Evolutionary conservation across 2,329 filamentous ascomycete species (phyloP).

Genomic region (Alternaria conjuncta): DNA sequence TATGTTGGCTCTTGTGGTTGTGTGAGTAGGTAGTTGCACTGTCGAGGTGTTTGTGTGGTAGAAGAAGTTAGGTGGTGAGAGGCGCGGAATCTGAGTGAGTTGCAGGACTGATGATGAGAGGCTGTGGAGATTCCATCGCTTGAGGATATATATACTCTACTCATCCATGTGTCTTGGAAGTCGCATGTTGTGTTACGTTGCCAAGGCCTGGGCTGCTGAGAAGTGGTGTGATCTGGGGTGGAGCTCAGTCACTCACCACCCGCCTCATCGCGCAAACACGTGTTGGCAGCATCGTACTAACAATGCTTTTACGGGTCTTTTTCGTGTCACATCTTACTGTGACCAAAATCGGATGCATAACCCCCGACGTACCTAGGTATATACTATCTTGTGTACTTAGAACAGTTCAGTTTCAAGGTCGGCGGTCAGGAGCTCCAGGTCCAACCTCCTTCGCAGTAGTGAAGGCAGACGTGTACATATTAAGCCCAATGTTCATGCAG

Average conservation of each 20-base stretch:
- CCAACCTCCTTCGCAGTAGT: neutral
- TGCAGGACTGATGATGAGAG: neutral
- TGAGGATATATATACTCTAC: slow-evolving; percentile 9
- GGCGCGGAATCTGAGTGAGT: neutral
- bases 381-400: neutral
- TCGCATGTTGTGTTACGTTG: slow-evolving; percentile 7
- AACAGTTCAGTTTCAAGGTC: neutral
- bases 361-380: neutral
- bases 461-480: neutral
- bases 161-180: neutral
- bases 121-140: neutral
- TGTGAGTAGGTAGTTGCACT: neutral
- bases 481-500: slow-evolving; percentile 36
- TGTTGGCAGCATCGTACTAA: neutral
- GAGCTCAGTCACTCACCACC: slow-evolving; percentile 10
- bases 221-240: slow-evolving; percentile 26
- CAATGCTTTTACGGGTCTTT: neutral
- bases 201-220: slow-evolving; percentile 26
- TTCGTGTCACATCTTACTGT: neutral
- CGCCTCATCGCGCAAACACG: slow-evolving; percentile 1
- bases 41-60: neutral
- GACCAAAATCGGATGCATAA: neutral
- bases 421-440: neutral
- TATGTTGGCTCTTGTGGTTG: neutral
- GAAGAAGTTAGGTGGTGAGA: neutral